Evolutionary conservation across 2,329 filamentous ascomycete species (phyloP), one percentile per base, ranked within the genome.

Genomic region (Neopestalotiopsis clavispora): DNA sequence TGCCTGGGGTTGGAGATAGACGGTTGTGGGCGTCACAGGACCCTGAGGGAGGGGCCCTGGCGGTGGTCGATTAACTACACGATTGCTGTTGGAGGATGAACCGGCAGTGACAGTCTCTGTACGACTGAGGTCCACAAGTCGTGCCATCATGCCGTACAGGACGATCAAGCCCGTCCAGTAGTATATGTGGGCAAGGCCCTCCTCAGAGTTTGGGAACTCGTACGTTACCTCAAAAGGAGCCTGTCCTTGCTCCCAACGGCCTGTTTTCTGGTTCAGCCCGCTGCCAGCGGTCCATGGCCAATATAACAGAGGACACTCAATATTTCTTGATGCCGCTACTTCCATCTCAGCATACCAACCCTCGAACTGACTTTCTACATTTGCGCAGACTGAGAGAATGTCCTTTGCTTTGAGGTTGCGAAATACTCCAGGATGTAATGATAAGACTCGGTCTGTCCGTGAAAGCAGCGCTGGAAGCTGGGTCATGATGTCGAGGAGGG

Each of bases 81-180:
- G 7, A 12, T 32, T 14, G n/a, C 45, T 52, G 45, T 52, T 52
- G 17, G 45, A 7, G 9, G 45, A 14, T n/a, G 45, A n/a, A 20
- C 63, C 59, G n/a, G 84, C 82, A 12, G 83, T 71, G 20, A 82
- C 80, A 0, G 84, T 69, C 86, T 79, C 69, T 82, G 82, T 59
- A 86, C 80, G 68, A 78, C 75, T 32, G n/a, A 52, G 45, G 20
- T 79, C 77, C 68, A 87, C 80, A 17, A 89, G 76, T 17, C 74
- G 73, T 69, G 83, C 82, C 56, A 88, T 81, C 72, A 82, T 85
- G 10, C 81, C 83, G 70, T 85, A 83, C 61, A 89, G 82, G 13
- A 84, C 71, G 34, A 88, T 78, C 60, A 86, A 82, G 1, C 82
- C 76, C 70, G 85, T 82, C 87, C 87, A 89, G 75, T 87, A 88